Evolutionary conservation across 2,329 filamentous ascomycete genomes (phyloP), one percentile per base, ranked within the genome.

Genomic region (Botrytis fabae): DNA sequence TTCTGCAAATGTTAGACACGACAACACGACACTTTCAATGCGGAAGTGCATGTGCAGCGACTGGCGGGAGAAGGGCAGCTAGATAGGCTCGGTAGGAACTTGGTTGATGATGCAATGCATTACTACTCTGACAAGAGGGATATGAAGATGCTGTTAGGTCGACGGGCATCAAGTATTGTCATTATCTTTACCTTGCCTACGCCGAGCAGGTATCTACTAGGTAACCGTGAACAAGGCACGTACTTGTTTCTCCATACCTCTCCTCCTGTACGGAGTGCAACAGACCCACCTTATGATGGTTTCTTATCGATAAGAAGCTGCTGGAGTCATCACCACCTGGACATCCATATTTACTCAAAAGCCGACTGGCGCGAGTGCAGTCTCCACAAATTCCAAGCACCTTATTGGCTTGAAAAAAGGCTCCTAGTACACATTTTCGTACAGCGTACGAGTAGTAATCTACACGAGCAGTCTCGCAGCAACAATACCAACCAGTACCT

Each of bases 271-370:
- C 51, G 51, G 51, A 57, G 51, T 18, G 28, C 51, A 2, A 57
- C 51, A 57, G 51, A 28, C 51, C 51, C 51, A 57, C 51, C 51
- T 57, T 28, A 18, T 57, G n/a, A 57, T 57, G 14, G 51, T 62
- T 62, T 18, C 22, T 62, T 62, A 62, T 62, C 60, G 60, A 62
- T 62, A 62, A 62, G 60, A n/a, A 62, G 12, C 61, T n/a, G 14
- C 8, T 0, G 8, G 8, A 28, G 51, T 57, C 51, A 28, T 57
- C n/a, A 57, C 18, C 7, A 57, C n/a, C 51, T 57, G 14, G 51
- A 2, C 16, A 57, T 57, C 51, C 51, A 57, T 32, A 57, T 28
- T 28, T 28, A 54, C 7, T 28, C 51, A 18, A 4, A 57, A 57
- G n/a, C 51, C 28, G n/a, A 57, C n/a, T 57, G n/a, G 51, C 51